Evolutionary conservation across 257 asterid species (phyloP).

Genomic region (Misopates orontium): DNA sequence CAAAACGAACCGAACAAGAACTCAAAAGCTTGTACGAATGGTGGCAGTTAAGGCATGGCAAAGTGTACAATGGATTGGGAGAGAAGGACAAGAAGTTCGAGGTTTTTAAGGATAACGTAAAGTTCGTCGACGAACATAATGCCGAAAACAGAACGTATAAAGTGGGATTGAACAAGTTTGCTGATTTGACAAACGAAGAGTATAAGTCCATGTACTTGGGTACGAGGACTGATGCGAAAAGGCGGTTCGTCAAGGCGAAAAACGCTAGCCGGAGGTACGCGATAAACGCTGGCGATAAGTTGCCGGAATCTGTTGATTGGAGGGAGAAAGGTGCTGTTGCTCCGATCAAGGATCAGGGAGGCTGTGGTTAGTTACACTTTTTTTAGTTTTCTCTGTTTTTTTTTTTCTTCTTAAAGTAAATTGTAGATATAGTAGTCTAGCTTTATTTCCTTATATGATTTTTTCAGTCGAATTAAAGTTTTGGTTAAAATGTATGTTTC

Average conservation of each 20-base stretch:
- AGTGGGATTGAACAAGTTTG: conserved; percentile 72
- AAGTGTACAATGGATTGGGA: conserved; percentile 56
- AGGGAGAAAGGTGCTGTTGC: conserved; percentile 67
- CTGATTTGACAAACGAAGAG: conserved; percentile 72
- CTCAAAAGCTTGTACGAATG: conserved; percentile 45
- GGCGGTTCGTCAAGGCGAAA: conserved; percentile 59
- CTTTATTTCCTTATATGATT: too few species aligned
- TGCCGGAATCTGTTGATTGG: conserved; percentile 80
- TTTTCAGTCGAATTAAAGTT: too few species aligned
- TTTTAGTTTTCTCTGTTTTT: neutral
- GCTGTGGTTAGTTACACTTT: conserved; percentile 42
- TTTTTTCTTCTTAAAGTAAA: too few species aligned
- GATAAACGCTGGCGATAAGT: conserved; percentile 35
- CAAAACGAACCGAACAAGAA: conserved; percentile 37
- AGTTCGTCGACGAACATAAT: conserved; percentile 65
- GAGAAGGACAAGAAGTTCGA: conserved; percentile 59
- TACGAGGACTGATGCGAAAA: conserved; percentile 54
- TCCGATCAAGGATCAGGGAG: conserved; percentile 66
- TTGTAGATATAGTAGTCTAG: too few species aligned
- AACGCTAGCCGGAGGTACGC: conserved; percentile 45
- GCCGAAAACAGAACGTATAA: conserved; percentile 49
- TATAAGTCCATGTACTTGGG: conserved; percentile 60
- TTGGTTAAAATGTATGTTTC: too few species aligned
- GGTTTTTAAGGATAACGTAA: conserved; percentile 69
- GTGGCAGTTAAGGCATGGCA: conserved; percentile 71